Conservation (phyloP, 2,329 filamentous ascomycete genomes). For the Colletotrichum simmondsii region DNA sequence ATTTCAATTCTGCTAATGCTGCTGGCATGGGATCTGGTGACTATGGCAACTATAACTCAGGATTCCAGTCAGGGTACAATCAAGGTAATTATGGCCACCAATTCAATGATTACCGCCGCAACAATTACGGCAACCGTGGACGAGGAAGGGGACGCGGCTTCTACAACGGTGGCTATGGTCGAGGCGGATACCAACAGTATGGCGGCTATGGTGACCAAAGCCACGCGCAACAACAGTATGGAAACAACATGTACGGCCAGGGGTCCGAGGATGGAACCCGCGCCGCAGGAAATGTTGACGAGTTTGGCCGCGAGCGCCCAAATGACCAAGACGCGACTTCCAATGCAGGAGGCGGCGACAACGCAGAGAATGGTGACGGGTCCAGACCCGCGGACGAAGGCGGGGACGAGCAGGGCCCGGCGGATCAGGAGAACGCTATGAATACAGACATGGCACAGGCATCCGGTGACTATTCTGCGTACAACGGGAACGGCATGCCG, state of each 20-base stretch:
- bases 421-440: conserved; percentile 42
- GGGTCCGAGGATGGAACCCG: conserved; percentile 37
- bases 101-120: conserved; percentile 81
- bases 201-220: conserved; percentile 51
- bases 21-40: conserved; percentile 84
- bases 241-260: conserved; percentile 33
- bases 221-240: conserved; percentile 34
- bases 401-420: conserved; percentile 38
- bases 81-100: conserved; percentile 86
- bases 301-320: conserved; percentile 49
- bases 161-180: conserved; percentile 63
- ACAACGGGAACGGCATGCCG: conserved; percentile 44
- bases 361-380: conserved; percentile 14
- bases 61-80: conserved; percentile 82
- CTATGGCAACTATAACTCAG: conserved; percentile 82
- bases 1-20: conserved; percentile 88
- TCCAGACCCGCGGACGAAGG: conserved; percentile 33
- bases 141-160: conserved; percentile 75
- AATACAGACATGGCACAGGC: conserved; percentile 40
- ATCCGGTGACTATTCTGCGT: conserved; percentile 39
- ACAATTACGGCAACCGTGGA: conserved; percentile 74
- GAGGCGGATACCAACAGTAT: conserved; percentile 64
- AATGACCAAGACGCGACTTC: conserved; percentile 22
- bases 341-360: conserved; percentile 19
- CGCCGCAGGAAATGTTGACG: conserved; percentile 47